Percentiles rank a stretch among this genome's conserved stretches.
Conservation (phyloP, 1,284 basidiomycete species). For the Leccinum griseonigrum region DNA sequence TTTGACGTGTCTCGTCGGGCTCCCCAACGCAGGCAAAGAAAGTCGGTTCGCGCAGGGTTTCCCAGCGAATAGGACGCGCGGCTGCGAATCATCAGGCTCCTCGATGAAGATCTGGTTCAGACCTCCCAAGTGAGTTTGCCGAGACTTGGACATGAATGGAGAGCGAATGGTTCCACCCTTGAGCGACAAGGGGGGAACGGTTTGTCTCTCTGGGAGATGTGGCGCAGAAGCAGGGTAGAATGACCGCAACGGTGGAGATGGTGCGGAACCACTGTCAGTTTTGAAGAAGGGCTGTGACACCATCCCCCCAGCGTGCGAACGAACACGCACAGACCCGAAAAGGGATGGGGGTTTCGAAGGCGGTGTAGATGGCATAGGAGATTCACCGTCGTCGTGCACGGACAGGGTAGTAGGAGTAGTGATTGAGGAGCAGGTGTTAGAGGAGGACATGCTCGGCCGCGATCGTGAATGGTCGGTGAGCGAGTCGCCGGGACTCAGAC, state of each 20-base stretch:
- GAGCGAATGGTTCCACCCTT: slow-evolving; percentile 27
- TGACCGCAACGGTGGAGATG: slow-evolving; percentile 41
- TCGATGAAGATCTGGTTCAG: slow-evolving; percentile 35
- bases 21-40: slow-evolving; percentile 43
- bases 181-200: slow-evolving; percentile 15
- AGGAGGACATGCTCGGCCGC: slow-evolving; percentile 67
- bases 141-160: slow-evolving; percentile 26
- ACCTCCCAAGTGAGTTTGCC: slow-evolving; percentile 10
- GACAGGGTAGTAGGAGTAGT: slow-evolving; percentile 40
- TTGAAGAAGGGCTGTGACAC: slow-evolving; percentile 33
- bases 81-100: slow-evolving; percentile 30
- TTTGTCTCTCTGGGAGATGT: slow-evolving; percentile 35
- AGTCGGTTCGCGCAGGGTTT: slow-evolving; percentile 40
- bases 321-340: slow-evolving; percentile 48
- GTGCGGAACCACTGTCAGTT: slow-evolving; percentile 19
- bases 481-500: slow-evolving; percentile 39
- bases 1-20: slow-evolving; percentile 41
- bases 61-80: slow-evolving; percentile 33
- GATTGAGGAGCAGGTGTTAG: slow-evolving; percentile 52
- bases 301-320: slow-evolving; percentile 33
- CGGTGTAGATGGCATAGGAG: slow-evolving; percentile 38
- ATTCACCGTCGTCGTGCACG: slow-evolving; percentile 26
- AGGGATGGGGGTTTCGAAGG: slow-evolving; percentile 45
- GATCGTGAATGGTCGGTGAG: slow-evolving; percentile 53
- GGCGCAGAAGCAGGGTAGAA: slow-evolving; percentile 37